Evolutionary conservation across 371 early-diverging fungal species (phyloP).

Genomic region (Blyttiomyces sp.): DNA sequence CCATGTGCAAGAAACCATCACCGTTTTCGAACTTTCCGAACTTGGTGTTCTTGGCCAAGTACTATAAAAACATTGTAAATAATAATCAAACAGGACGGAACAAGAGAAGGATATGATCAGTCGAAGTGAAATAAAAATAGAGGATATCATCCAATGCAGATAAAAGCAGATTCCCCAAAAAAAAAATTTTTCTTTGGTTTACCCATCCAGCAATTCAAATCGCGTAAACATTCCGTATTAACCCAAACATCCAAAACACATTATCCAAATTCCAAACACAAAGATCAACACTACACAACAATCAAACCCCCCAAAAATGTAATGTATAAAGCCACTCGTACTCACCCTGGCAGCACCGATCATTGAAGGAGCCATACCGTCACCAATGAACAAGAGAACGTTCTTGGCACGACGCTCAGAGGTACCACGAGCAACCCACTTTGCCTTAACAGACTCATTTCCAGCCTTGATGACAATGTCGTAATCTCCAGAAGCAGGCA

Average conservation of each 20-base stretch:
- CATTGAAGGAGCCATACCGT: conserved; percentile 57
- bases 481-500: conserved; percentile 59
- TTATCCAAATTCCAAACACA: too few relatives aligned
- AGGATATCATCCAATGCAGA: not conserved
- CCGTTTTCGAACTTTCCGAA: conserved; percentile 32
- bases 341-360: conserved; percentile 33
- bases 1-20: conserved; percentile 56
- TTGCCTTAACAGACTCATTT: conserved; percentile 36
- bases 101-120: not conserved
- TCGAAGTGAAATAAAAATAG: not conserved
- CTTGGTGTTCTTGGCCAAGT: conserved; percentile 25
- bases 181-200: too few relatives aligned
- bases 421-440: conserved; percentile 51
- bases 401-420: conserved; percentile 67
- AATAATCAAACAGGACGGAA: not conserved
- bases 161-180: too few relatives aligned
- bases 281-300: not conserved
- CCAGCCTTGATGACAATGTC: conserved; percentile 48
- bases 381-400: conserved; percentile 69
- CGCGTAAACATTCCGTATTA: too few relatives aligned
- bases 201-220: too few relatives aligned
- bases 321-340: too few relatives aligned
- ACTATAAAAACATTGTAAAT: not conserved
- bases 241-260: too few relatives aligned
- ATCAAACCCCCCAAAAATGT: too few relatives aligned